Base-by-base conservation (phyloP, 495 filamentous ascomycete species). In the Penicillium coprophilum region DNA sequence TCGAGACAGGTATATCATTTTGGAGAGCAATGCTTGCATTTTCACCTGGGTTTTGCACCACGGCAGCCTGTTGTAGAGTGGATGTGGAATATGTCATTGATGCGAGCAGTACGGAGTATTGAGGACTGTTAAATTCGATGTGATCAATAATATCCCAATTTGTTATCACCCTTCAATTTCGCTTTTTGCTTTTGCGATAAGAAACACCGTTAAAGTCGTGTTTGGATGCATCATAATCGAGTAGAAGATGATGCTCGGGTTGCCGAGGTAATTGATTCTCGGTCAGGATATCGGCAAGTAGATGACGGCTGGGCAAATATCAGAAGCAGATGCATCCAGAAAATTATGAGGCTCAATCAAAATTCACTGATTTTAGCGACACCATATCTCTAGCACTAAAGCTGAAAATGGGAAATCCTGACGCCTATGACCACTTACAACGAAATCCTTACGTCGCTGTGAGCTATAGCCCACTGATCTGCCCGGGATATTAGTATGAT, bases 1-100 rank as follows among this genome's bases (percentile, higher is more conserved):
- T 48, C 3, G 53, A 47, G 23, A 67, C 52, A 1, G 54, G 53
- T 10, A 62, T 40, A 20, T 62, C 47, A 23, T 57, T 46, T 2
- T 12, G 54, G 11, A 67, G 30, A 28, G 28, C 11, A 17, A 67
- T 55, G 10, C 23, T 55, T 36, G 53, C 56, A 17, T 55, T 45
- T 4, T 54, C 46, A 5, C 64, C 64, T 2, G 64, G 62, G 21
- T 60, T 56, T 38, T 58, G 30, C 4, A 67, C 62, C 46, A 67
- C 53, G 24, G 59, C 56, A 0, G 58, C 64, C 56, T 55, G 44
- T 53, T 67, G 64, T 13, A 45, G 23, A 15, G 1, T 50, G 6
- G 64, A 62, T 21, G 53, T 60, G 15, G 46, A 17, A 7, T 21
- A 12, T 38, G 52, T 8, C 50, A 60, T 51, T 24, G 39, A 38